These are phyloP conservation scores for Leishmania guyanensis DNA, from an alignment of 208 protist species.

Conservation along the genomic window DNA sequence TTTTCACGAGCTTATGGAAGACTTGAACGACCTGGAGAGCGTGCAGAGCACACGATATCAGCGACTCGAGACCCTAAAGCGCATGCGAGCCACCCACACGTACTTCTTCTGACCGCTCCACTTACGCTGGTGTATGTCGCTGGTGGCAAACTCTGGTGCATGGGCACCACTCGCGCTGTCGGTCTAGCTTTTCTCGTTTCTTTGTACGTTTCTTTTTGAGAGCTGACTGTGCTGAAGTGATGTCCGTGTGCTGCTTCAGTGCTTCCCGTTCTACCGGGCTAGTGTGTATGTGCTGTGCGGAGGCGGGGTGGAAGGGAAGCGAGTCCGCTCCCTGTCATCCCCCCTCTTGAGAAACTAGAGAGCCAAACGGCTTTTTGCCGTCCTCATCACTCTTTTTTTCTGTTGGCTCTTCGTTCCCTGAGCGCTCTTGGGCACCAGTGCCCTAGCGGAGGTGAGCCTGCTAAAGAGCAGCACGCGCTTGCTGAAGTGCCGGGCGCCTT, in stretches of 20 bases:
- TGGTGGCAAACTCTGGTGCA: not conserved
- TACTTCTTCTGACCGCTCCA: constrained; percentile 37
- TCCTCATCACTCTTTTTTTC: not conserved
- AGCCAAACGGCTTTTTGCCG: not conserved
- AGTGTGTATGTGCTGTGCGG: not conserved
- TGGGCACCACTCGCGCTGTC: not conserved
- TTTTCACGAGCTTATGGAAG: constrained; percentile 60
- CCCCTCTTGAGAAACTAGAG: not conserved
- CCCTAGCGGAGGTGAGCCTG: not conserved
- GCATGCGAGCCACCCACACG: constrained; percentile 65
- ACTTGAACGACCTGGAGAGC: constrained; percentile 74
- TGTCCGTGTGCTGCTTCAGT: not conserved
- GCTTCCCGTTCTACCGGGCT: not conserved
- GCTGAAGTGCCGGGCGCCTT: not conserved
- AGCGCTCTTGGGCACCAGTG: not conserved
- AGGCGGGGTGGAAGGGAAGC: not conserved
- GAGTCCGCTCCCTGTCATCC: not conserved
- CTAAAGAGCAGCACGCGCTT: not conserved
- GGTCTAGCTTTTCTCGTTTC: not conserved
- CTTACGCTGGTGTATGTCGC: not conserved
- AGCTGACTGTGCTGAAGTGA: not conserved
- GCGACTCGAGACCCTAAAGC: constrained; percentile 54
- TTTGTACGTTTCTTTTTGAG: not conserved
- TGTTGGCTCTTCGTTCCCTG: not conserved
- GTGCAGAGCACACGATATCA: constrained; percentile 48